Evolutionary conservation across 257 asterid genomes (phyloP).

Genomic region (Cinchona pubescens): DNA sequence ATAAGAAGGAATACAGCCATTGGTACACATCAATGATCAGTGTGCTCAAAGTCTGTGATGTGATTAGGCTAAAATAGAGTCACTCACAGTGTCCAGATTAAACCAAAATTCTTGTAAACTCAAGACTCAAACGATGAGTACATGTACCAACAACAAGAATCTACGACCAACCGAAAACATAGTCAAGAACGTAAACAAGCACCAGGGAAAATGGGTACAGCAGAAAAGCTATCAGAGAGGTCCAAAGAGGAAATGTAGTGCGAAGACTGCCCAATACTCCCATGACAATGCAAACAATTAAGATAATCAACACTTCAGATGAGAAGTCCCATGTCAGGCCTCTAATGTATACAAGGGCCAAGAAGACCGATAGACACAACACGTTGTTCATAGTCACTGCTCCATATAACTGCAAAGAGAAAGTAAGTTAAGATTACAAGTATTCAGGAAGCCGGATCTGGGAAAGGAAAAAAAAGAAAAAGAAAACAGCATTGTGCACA

Average conservation of each 20-base stretch:
- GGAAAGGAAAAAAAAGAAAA: too few species aligned
- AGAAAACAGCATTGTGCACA: background rate
- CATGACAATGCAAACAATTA: conserved; percentile 80
- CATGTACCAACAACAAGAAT: background rate
- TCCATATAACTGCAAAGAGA: conserved; percentile 64
- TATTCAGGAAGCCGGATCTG: background rate
- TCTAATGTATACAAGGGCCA: conserved; percentile 68
- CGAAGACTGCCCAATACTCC: conserved; percentile 74
- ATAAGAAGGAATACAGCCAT: background rate
- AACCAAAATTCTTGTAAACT: background rate
- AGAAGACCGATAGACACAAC: conserved; percentile 78
- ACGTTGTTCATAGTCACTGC: conserved; percentile 89
- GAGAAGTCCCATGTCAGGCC: conserved; percentile 93
- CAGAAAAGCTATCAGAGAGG: conserved; percentile 57
- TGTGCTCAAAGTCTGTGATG: background rate
- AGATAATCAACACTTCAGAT: conserved; percentile 78
- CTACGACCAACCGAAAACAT: conserved; percentile 81
- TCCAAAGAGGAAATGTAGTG: conserved; percentile 85
- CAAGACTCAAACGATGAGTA: background rate
- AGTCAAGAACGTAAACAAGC: conserved; percentile 83
- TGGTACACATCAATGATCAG: background rate
- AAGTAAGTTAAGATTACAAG: background rate
- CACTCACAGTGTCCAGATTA: background rate
- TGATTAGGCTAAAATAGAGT: background rate
- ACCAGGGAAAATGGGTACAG: conserved; percentile 82